These are phyloP conservation scores for Pyrenophora tritici-repentis DNA, from an alignment of 2,329 filamentous ascomycete genomes.

Conservation along the genomic window DNA sequence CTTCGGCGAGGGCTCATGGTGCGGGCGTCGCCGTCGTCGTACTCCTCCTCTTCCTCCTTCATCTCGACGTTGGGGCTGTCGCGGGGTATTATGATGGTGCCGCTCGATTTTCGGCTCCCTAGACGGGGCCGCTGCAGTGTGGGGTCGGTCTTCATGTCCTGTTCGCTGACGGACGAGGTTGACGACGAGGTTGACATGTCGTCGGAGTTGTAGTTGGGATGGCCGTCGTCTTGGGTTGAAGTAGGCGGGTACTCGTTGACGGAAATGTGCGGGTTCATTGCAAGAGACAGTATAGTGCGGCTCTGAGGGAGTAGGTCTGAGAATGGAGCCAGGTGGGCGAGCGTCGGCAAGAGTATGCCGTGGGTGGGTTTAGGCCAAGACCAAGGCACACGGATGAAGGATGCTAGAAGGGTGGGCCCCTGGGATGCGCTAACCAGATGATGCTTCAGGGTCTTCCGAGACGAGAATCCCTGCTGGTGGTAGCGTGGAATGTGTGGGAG, in stretches of 20 bases:
- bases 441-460: slow-evolving; percentile 15
- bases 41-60: slow-evolving; percentile 72
- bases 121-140: slow-evolving; percentile 66
- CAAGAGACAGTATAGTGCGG: slow-evolving; percentile 25
- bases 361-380: slow-evolving; percentile 19
- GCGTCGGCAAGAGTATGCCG: slow-evolving; percentile 28
- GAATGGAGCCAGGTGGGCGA: slow-evolving; percentile 18
- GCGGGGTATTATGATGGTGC: slow-evolving; percentile 79
- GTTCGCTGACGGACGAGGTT: slow-evolving; percentile 51
- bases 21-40: slow-evolving; percentile 84
- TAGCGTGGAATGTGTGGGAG: slow-evolving; percentile 7
- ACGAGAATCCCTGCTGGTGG: slow-evolving; percentile 19
- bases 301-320: slow-evolving; percentile 22
- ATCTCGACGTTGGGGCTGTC: slow-evolving; percentile 76
- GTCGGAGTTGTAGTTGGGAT: slow-evolving; percentile 36
- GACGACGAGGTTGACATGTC: slow-evolving; percentile 49
- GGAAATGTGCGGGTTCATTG: slow-evolving; percentile 23
- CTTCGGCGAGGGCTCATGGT: slow-evolving; percentile 94
- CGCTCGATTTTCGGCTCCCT: slow-evolving; percentile 76
- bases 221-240: slow-evolving; percentile 28
- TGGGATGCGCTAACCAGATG: slow-evolving; percentile 8
- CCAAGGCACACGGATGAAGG: slow-evolving; percentile 25
- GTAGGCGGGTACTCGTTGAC: slow-evolving; percentile 36
- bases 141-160: slow-evolving; percentile 49
- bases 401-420: slow-evolving; percentile 25